phyloP scores from a whole-genome alignment of 306 rosid species.

The Astragalus glycyphyllos region DNA sequence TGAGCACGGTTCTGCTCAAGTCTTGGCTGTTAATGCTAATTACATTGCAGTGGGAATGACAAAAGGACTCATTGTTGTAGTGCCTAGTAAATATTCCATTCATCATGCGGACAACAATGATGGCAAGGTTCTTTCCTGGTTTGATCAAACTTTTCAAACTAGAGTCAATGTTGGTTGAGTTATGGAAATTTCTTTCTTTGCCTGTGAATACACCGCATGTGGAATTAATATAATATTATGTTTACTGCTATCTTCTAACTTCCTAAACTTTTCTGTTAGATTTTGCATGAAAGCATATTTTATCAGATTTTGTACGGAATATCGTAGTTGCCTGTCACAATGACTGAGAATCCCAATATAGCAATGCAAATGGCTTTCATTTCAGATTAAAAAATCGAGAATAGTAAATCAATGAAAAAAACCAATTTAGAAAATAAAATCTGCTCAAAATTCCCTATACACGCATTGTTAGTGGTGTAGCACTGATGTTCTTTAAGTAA shows the following conservation, averaged over 20 bases:
- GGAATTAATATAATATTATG: constrained; percentile 28
- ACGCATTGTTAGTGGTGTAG: not conserved
- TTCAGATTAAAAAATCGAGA: constrained; percentile 13
- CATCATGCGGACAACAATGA: constrained; percentile 78
- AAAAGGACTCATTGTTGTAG: constrained; percentile 74
- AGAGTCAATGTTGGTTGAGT: constrained; percentile 30
- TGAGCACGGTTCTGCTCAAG: constrained; percentile 91
- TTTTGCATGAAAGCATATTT: constrained; percentile 24
- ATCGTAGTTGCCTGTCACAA: constrained; percentile 31
- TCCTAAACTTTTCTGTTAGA: constrained; percentile 29
- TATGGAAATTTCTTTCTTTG: constrained; percentile 15
- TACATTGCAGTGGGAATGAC: constrained; percentile 93
- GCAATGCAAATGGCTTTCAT: constrained; percentile 10
- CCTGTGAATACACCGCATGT: constrained; percentile 18
- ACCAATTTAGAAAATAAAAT: constrained; percentile 4
- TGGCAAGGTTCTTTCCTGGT: constrained; percentile 65
- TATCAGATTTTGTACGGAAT: constrained; percentile 33
- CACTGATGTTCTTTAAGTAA: constrained; percentile 30
- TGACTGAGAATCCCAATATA: constrained; percentile 34
- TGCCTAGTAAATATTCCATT: constrained; percentile 85
- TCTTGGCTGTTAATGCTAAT: constrained; percentile 78
- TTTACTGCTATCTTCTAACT: constrained; percentile 26
- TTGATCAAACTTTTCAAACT: constrained; percentile 9
- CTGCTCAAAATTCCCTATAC: constrained; percentile 1
- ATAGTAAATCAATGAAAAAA: not conserved